A percentile compares a stretch with the other conserved stretches of the same genome.
phyloP scores from a whole-genome alignment of 176 grass and related monocot species.

The Avena insularis region DNA sequence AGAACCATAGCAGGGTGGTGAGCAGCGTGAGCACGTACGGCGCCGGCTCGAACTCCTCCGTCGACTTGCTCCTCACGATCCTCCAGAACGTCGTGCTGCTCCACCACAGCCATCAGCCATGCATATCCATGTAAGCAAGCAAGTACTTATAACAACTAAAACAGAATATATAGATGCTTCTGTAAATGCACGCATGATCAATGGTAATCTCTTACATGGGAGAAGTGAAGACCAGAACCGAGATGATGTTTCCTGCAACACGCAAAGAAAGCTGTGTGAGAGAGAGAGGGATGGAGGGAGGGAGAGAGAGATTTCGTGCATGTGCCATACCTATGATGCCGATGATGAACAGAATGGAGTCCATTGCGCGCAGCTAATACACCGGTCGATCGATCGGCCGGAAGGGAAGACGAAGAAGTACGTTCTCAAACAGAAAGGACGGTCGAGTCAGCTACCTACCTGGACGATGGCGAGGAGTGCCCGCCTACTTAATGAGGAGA shows the following conservation, averaged over 20 bases:
- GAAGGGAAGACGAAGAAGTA: background rate
- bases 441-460: background rate
- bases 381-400: background rate
- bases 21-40: constrained; percentile 64
- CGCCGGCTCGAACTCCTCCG: constrained; percentile 57
- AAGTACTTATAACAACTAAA: background rate
- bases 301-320: background rate
- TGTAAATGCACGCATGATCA: background rate
- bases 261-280: background rate
- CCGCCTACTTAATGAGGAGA: background rate
- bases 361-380: constrained; percentile 40
- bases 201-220: constrained; percentile 57
- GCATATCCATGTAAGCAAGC: background rate
- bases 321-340: constrained; percentile 52
- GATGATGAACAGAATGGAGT: constrained; percentile 52
- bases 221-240: constrained; percentile 68
- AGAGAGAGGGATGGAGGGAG: background rate
- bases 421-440: background rate
- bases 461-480: background rate
- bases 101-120: background rate
- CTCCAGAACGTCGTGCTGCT: constrained; percentile 65
- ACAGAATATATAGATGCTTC: background rate
- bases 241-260: constrained; percentile 77
- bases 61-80: constrained; percentile 51
- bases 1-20: constrained; percentile 64